Percentiles rank a stretch among this genome's conserved stretches.
Conservation (phyloP, 2,329 filamentous ascomycete genomes). For the Colletotrichum sojae region DNA sequence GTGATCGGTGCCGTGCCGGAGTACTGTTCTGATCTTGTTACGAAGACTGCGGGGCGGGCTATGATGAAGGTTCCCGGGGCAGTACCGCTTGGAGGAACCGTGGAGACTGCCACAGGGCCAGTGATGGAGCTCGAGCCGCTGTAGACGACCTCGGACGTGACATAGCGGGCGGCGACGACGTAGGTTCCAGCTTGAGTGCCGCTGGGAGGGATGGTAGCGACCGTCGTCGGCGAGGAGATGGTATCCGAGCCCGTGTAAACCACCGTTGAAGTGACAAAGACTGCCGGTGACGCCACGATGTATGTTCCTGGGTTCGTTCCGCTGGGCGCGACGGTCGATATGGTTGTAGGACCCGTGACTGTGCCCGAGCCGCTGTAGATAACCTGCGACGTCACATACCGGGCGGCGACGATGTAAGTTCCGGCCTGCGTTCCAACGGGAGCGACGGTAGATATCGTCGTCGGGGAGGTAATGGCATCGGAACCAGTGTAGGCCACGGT, state of each 20-base stretch:
- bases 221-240: constrained; percentile 4
- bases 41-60: constrained; percentile 13
- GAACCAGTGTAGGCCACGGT: background rate
- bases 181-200: constrained; percentile 27
- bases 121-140: background rate
- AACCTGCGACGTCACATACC: constrained; percentile 22
- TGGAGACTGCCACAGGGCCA: constrained; percentile 9
- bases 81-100: constrained; percentile 16
- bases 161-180: constrained; percentile 4
- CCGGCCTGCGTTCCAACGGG: constrained; percentile 29
- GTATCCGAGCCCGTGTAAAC: background rate
- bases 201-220: constrained; percentile 28
- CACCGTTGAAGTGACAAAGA: background rate
- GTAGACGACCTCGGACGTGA: background rate
- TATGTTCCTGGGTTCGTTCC: constrained; percentile 31
- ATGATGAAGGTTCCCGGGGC: constrained; percentile 28
- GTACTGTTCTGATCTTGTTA: constrained; percentile 27
- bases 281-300: constrained; percentile 20
- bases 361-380: constrained; percentile 17
- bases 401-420: constrained; percentile 26
- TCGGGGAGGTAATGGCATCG: background rate
- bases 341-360: constrained; percentile 21
- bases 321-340: constrained; percentile 28
- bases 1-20: constrained; percentile 16
- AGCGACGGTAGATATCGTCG: constrained; percentile 6